Percentiles rank a stretch among this genome's conserved stretches.
Conservation (phyloP, 495 filamentous ascomycete species). For the Parmelia sp. region DNA sequence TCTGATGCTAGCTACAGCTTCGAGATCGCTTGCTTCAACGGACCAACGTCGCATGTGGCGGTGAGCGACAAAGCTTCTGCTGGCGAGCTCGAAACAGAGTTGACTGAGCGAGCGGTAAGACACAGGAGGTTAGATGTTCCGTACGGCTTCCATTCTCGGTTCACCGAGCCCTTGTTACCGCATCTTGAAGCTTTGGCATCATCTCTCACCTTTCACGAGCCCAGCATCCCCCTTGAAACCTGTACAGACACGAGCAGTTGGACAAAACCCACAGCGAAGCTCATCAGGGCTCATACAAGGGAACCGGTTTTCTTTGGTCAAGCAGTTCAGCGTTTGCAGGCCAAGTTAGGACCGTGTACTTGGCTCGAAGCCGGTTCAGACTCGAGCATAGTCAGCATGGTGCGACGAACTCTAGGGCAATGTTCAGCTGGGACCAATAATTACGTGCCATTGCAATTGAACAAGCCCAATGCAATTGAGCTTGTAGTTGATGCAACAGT, state of each 20-base stretch:
- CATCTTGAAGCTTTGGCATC: slow-evolving; percentile 28
- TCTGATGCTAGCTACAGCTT: neutral
- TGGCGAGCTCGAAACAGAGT: slow-evolving; percentile 24
- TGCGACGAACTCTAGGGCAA: slow-evolving; percentile 26
- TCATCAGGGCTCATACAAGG: slow-evolving; percentile 34
- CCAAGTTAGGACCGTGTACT: slow-evolving; percentile 23
- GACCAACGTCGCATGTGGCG: slow-evolving; percentile 34
- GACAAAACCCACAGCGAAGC: slow-evolving; percentile 11
- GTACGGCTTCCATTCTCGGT: slow-evolving; percentile 44
- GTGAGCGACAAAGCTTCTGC: slow-evolving; percentile 35
- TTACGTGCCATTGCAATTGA: slow-evolving; percentile 21
- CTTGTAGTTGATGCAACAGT: slow-evolving; percentile 28
- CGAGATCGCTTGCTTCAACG: slow-evolving; percentile 45
- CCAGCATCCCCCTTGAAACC: slow-evolving; percentile 30
- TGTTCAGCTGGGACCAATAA: slow-evolving; percentile 1
- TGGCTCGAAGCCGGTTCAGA: slow-evolving; percentile 40
- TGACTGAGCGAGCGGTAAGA: slow-evolving; percentile 23
- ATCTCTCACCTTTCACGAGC: slow-evolving; percentile 28
- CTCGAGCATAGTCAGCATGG: slow-evolving; percentile 33
- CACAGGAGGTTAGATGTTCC: slow-evolving; percentile 39
- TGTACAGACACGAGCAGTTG: slow-evolving; percentile 22
- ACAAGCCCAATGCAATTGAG: slow-evolving; percentile 5
- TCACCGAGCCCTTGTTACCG: slow-evolving; percentile 38
- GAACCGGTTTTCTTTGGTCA: slow-evolving; percentile 39
- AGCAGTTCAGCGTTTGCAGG: slow-evolving; percentile 33